Base-by-base conservation (phyloP, 768 basidiomycete genomes). In the Mycena leptocephala region DNA sequence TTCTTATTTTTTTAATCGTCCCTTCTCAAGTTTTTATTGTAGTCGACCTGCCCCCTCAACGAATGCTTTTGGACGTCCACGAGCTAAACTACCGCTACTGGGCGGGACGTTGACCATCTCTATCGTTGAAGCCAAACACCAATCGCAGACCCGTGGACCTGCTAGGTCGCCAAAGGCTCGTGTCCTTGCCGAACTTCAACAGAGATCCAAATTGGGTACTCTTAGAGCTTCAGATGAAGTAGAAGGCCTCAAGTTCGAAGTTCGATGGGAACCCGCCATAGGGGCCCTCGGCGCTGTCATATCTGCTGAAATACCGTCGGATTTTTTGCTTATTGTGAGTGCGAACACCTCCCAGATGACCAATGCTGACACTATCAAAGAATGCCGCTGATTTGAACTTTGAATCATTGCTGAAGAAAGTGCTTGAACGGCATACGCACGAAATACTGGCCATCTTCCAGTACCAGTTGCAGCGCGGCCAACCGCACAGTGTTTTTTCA, bases 41-140 rank as follows among this genome's bases (percentile, higher is more conserved):
- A 76, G 70, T 55, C 61, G 79, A 66, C 79, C 83, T 28, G 33
- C 85, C 61, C 78, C 68, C 85, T 16, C 80, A 77, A 18, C 81
- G 71, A 26, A 69, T 75, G 71, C 85, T 80, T 10, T 55, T 39
- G 81, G 82, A 18, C 85, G 84, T 26, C 83, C 81, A 48, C 86
- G 87, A 28, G 79, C 84, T 33, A 90, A 91, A 81, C 77, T 93
- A 30, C 93, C 95, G 1, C 81, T 86, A 8, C 82, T 92, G 9
- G 96, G 95, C 39, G 96, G 96, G 5, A 95, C 90, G 0, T 81
- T 97, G 20, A 94, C 89, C 3, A 90, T 97, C 41, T 91, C 94
- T 9, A 93, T 96, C 22, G 86, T 90, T n/a, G 90, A 92, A 76
- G 85, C 88, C 11, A 87, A 86, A 74, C 72, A 53, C 24, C 35